phyloP scores from a whole-genome alignment of 495 filamentous ascomycete species.

The Tuber borchii region DNA sequence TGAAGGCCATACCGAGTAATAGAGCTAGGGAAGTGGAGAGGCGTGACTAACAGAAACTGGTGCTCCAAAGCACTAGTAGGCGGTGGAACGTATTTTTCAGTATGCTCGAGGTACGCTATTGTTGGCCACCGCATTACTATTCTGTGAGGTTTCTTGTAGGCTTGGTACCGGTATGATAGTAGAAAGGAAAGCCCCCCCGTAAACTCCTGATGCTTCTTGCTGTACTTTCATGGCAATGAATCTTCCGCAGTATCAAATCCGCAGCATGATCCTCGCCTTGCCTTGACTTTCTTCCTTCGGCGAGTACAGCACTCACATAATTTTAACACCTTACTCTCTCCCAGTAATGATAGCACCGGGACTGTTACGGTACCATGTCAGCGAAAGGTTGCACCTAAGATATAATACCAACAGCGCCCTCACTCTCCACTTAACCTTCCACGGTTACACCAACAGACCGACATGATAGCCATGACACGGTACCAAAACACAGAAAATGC shows the following conservation, averaged over 20 bases:
- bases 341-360: too few relatives aligned
- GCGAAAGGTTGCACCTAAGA: neutral
- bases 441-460: neutral
- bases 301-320: too few relatives aligned
- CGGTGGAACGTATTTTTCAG: neutral
- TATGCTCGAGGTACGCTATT: too few relatives aligned
- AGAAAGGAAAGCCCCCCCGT: neutral
- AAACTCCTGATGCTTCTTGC: neutral
- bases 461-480: neutral
- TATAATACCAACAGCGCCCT: neutral
- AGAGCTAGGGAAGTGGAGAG: neutral
- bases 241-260: neutral
- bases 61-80: neutral
- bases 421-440: neutral
- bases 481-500: neutral
- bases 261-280: neutral
- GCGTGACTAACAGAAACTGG: neutral
- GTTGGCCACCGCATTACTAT: too few relatives aligned
- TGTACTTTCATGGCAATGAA: neutral
- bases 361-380: too few relatives aligned
- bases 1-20: neutral
- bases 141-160: neutral
- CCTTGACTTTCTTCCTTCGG: neutral
- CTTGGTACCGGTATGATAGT: neutral
- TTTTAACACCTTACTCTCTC: too few relatives aligned